These are phyloP conservation scores for Salpingoeca rosetta DNA, from an alignment of 78 protist species.

Conservation along the genomic window DNA sequence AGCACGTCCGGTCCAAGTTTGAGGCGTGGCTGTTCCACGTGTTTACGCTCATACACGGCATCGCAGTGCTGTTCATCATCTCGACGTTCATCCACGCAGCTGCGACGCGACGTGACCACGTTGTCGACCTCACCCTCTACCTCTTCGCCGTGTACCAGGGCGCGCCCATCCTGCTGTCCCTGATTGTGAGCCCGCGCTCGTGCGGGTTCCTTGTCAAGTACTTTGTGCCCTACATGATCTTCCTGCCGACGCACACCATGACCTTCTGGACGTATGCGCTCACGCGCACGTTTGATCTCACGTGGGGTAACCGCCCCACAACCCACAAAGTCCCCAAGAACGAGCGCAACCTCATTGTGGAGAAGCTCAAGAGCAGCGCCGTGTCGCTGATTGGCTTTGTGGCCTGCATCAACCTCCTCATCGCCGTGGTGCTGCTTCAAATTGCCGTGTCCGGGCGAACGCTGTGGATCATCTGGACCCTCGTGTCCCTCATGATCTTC, in stretches of 20 bases:
- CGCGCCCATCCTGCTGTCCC: background rate
- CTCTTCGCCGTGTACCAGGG: background rate
- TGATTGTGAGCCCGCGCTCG: background rate
- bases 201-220: background rate
- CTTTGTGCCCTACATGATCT: slow-evolving; percentile 15
- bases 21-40: slow-evolving; percentile 6
- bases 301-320: slow-evolving; percentile 39
- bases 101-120: background rate
- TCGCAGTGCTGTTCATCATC: background rate
- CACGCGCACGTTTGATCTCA: slow-evolving; percentile 29
- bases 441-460: background rate
- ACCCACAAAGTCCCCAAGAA: background rate
- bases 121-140: background rate
- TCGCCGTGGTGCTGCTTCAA: background rate
- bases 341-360: background rate
- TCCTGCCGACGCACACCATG: slow-evolving; percentile 23
- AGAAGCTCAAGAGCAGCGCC: background rate
- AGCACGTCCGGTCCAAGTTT: slow-evolving; percentile 4
- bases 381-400: background rate
- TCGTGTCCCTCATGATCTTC: background rate
- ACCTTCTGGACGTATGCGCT: slow-evolving; percentile 16
- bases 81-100: background rate
- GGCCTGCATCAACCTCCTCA: background rate
- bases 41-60: background rate
- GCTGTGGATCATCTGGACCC: background rate